A percentile compares a stretch with the other conserved stretches of the same genome.
These are phyloP conservation scores for Candida sanyiensis DNA, from an alignment of 805 yeast species.

Conservation along the genomic window DNA sequence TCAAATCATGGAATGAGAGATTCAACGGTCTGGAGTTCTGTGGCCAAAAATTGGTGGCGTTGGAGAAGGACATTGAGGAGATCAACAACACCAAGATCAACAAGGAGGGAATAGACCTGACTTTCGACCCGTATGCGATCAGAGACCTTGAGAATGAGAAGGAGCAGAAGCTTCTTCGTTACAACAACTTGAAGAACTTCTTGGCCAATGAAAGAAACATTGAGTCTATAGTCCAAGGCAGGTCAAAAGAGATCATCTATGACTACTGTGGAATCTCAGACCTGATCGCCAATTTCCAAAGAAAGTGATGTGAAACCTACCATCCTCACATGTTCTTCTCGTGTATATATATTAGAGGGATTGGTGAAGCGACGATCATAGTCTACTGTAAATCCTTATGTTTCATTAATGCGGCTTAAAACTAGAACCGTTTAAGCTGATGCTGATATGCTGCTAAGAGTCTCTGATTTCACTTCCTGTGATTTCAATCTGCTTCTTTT, in stretches of 20 bases:
- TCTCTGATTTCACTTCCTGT: no score
- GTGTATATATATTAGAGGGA: background rate
- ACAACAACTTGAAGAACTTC: slow-evolving; percentile 30
- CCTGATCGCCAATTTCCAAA: slow-evolving; percentile 5
- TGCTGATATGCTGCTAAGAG: no score
- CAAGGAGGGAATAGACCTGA: slow-evolving; percentile 23
- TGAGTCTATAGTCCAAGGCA: slow-evolving; percentile 35
- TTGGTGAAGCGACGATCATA: no score
- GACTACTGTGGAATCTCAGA: slow-evolving; percentile 32
- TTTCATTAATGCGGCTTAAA: no score
- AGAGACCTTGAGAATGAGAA: slow-evolving; percentile 31
- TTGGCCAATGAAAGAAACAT: slow-evolving; percentile 35
- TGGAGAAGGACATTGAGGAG: slow-evolving; percentile 26
- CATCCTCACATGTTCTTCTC: background rate
- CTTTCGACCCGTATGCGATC: slow-evolving; percentile 48
- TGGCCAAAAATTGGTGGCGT: slow-evolving; percentile 28
- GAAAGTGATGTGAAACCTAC: background rate
- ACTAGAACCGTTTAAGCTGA: no score
- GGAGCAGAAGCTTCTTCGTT: slow-evolving; percentile 26
- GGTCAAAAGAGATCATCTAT: slow-evolving; percentile 30
- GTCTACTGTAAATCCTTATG: no score
- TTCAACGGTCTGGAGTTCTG: slow-evolving; percentile 38
- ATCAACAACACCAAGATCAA: slow-evolving; percentile 17
- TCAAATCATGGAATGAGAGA: slow-evolving; percentile 44
- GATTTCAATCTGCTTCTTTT: no score